Conservation (phyloP, 805 yeast species). For the Teunomyces kruisii region DNA sequence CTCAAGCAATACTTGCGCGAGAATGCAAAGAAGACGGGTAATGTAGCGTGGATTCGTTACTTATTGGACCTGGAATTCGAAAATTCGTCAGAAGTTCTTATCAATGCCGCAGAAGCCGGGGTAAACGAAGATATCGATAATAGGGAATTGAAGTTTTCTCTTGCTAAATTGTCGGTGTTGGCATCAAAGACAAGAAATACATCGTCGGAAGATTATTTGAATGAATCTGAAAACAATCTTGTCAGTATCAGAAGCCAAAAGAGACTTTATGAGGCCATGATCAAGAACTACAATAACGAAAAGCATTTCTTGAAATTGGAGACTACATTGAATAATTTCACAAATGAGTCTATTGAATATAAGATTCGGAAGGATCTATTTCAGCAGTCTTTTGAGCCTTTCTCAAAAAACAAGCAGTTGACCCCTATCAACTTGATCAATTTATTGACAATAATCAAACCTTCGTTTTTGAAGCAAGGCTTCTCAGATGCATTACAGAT, state of each 20-base stretch:
- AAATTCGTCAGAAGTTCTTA: constrained; percentile 50
- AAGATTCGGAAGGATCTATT: constrained; percentile 15
- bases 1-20: constrained; percentile 54
- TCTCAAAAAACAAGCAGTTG: constrained; percentile 41
- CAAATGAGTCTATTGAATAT: constrained; percentile 13
- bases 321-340: constrained; percentile 19
- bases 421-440: constrained; percentile 49
- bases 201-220: constrained; percentile 20
- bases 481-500: constrained; percentile 51
- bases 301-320: constrained; percentile 25
- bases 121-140: constrained; percentile 42
- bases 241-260: constrained; percentile 52
- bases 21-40: constrained; percentile 40
- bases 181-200: constrained; percentile 31
- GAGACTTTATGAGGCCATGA: constrained; percentile 21
- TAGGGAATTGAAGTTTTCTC: constrained; percentile 58
- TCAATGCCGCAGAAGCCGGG: constrained; percentile 36
- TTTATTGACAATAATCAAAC: constrained; percentile 47
- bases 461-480: constrained; percentile 16
- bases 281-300: constrained; percentile 24
- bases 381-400: constrained; percentile 21
- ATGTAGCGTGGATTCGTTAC: constrained; percentile 73
- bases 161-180: constrained; percentile 68
- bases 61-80: constrained; percentile 50
- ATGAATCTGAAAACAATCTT: constrained; percentile 51